A percentile compares a stretch with the other conserved stretches of the same genome.
phyloP scores from a whole-genome alignment of 805 yeast genomes.

The Starmerella riodocensis region DNA sequence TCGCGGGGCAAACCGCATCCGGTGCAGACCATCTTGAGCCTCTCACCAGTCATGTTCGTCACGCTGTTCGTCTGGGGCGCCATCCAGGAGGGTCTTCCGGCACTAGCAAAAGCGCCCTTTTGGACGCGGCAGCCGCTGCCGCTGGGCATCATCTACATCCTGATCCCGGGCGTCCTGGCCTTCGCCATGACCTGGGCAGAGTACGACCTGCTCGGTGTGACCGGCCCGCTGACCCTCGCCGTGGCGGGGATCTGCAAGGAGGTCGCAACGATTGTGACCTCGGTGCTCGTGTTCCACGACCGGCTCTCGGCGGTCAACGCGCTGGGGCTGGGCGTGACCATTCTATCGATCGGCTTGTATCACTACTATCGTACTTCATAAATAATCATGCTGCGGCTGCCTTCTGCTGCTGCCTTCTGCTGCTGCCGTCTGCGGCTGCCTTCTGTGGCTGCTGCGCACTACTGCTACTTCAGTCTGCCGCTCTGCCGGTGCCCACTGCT shows the following conservation, averaged over 20 bases:
- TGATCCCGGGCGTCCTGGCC: constrained; percentile 76
- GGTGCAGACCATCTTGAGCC: constrained; percentile 64
- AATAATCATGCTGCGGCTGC: no score
- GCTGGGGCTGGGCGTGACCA: constrained; percentile 60
- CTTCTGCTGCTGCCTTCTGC: no score
- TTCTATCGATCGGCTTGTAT: constrained; percentile 71
- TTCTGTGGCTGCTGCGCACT: no score
- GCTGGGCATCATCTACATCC: constrained; percentile 43
- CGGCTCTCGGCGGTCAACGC: constrained; percentile 50
- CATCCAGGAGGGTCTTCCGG: constrained; percentile 51
- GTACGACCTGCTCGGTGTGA: constrained; percentile 64
- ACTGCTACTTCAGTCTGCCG: no score
- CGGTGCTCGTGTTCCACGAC: constrained; percentile 66
- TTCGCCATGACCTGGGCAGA: constrained; percentile 77
- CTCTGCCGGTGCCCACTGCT: no score
- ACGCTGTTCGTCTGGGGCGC: constrained; percentile 50
- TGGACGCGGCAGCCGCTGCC: constrained; percentile 53
- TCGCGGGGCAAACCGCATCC: constrained; percentile 37
- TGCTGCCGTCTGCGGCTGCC: no score
- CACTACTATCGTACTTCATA: constrained; percentile 32
- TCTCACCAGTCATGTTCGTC: constrained; percentile 73
- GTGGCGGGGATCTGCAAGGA: constrained; percentile 92
- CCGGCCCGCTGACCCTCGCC: constrained; percentile 74
- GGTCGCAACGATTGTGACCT: constrained; percentile 59
- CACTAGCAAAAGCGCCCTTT: constrained; percentile 40